Evolutionary conservation across 2,329 filamentous ascomycete species (phyloP), one percentile per base, ranked within the genome.

Genomic region (Chaetomiaceae sp.): DNA sequence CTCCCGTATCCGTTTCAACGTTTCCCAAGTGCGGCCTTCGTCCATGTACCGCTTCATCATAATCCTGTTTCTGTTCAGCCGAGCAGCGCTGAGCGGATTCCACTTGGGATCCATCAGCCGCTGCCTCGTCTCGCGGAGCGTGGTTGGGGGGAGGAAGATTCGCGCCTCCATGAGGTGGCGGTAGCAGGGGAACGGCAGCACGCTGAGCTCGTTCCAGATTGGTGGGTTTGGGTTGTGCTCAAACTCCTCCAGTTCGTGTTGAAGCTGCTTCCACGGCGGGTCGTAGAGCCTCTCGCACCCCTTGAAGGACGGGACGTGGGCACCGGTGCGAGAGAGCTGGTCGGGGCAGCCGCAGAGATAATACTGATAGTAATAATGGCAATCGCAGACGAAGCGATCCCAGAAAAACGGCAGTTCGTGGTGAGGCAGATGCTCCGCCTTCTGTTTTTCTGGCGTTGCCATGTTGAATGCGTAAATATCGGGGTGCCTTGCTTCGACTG

Each of bases 301-400:
- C 8, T 25, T 17, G 42, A 50, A 17, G 14, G 43, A 39, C 11
- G 47, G 55, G 2, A 46, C 11, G 43, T 52, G 47, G 14, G n/a
- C 12, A 11, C 7, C 23, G 6, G 15, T 25, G 14, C 37, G 17
- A 5, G 11, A 7, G 25, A 15, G 15, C 4, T 2, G 42, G 48
- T 58, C 58, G 12, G 49, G 55, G 45, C 58, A 60, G 33, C 55
- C 55, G 51, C 58, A 60, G 37, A 48, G 39, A 49, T 57, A 55
- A 34, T 31, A 57, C 12, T 59, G 57, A 40, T 42, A 47, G 37
- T 45, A 55, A 22, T 39, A 51, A 20, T 47, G 37, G 34, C 57
- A 57, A 14, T 42, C 44, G 53, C 57, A 59, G 27, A 15, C 19
- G 17, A 53, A 40, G 11, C 34, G 47, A 4, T 50, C 25, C 52